A percentile compares a stretch with the other conserved stretches of the same genome.
Conservation (phyloP, 108 stramenopile species). For the Skeletonema costatum region DNA sequence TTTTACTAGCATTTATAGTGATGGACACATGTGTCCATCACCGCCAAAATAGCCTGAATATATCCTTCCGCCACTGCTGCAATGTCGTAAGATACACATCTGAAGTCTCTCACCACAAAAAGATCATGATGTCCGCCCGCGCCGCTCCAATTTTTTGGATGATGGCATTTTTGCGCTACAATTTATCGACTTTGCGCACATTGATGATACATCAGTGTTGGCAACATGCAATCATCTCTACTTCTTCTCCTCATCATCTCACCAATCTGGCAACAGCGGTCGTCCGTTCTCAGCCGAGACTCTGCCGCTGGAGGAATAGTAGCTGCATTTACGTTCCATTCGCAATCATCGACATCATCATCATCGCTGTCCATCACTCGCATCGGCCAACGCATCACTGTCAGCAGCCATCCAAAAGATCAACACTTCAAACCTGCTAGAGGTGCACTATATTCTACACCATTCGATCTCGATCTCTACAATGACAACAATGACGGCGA, state of each 20-base stretch:
- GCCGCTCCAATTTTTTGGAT: too few species aligned
- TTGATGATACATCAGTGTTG: not conserved
- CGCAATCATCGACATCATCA: not conserved
- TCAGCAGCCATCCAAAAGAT: not conserved
- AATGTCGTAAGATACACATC: too few species aligned
- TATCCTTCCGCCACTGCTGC: too few species aligned
- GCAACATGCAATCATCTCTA: not conserved
- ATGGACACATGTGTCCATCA: too few species aligned
- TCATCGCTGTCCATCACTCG: not conserved
- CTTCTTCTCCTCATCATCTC: not conserved
- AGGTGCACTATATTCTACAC: slow-evolving; percentile 49
- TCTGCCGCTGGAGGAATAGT: not conserved
- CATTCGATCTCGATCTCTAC: slow-evolving; percentile 82
- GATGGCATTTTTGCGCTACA: too few species aligned
- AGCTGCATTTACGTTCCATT: not conserved
- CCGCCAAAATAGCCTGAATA: too few species aligned
- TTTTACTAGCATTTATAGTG: too few species aligned
- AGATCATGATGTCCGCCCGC: too few species aligned
- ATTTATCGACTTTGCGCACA: too few species aligned
- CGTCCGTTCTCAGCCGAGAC: not conserved
- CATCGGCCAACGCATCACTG: not conserved
- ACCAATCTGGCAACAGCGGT: too few species aligned
- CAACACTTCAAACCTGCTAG: not conserved
- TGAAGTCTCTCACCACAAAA: too few species aligned
- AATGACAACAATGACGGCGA: slow-evolving; percentile 45